These are phyloP conservation scores for Paraphaeosphaeria sporulosa DNA, from an alignment of 2,329 filamentous ascomycete genomes.

Conservation along the genomic window DNA sequence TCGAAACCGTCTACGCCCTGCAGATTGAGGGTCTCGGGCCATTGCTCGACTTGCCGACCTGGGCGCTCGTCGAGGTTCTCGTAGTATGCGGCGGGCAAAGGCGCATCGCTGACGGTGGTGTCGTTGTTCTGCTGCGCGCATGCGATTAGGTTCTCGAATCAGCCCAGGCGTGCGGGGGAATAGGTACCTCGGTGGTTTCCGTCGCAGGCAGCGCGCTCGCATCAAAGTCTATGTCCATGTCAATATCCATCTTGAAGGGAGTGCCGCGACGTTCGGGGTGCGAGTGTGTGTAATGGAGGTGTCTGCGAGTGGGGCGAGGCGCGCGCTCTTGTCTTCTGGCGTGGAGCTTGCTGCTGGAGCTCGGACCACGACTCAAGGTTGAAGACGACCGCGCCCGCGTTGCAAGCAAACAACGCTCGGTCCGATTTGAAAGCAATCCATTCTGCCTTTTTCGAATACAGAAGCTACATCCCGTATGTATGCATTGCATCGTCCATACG, in stretches of 20 bases:
- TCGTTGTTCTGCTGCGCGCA: constrained; percentile 16
- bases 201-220: constrained; percentile 24
- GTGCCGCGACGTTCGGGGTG: constrained; percentile 11
- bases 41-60: constrained; percentile 29
- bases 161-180: constrained; percentile 11
- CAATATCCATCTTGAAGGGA: constrained; percentile 34
- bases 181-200: constrained; percentile 31
- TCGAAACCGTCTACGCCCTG: constrained; percentile 83
- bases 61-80: constrained; percentile 37
- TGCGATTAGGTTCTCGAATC: constrained; percentile 15
- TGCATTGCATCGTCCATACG: too few relatives aligned
- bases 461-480: too few relatives aligned
- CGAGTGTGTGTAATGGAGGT: constrained; percentile 13
- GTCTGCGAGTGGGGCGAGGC: constrained; percentile 22
- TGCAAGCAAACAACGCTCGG: too few relatives aligned
- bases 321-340: neutral
- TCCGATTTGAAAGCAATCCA: too few relatives aligned
- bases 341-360: neutral
- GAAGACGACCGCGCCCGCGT: too few relatives aligned
- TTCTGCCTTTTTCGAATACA: too few relatives aligned
- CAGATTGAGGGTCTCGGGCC: constrained; percentile 78
- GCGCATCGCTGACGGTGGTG: constrained; percentile 19
- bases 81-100: constrained; percentile 44
- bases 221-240: constrained; percentile 44
- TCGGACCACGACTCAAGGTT: neutral